Percentiles rank a stretch among this genome's conserved stretches.
Conservation (phyloP, 805 yeast genomes). For the Debaryomyces castellii region DNA sequence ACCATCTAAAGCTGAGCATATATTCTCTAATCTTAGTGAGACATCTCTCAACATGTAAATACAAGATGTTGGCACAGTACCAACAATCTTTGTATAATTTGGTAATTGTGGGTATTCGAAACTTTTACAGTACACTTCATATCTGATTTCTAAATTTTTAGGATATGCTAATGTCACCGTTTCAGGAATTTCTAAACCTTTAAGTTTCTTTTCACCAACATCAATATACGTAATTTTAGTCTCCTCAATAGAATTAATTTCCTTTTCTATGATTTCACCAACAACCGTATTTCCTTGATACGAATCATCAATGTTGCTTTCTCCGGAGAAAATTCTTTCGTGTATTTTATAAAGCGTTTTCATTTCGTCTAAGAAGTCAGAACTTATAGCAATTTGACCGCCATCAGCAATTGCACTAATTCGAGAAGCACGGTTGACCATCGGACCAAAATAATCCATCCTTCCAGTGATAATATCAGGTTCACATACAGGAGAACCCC, state of each 20-base stretch:
- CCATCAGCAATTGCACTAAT: conserved; percentile 96
- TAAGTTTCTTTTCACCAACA: conserved; percentile 84
- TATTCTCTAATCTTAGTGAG: conserved; percentile 56
- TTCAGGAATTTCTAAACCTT: conserved; percentile 94
- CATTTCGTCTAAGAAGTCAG: conserved; percentile 77
- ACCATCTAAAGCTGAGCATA: conserved; percentile 52
- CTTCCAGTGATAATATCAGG: conserved; percentile 91
- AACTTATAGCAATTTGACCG: conserved; percentile 90
- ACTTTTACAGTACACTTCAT: conserved; percentile 40
- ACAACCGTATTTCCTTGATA: conserved; percentile 50
- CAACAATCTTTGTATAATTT: conserved; percentile 35
- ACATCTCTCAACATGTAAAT: conserved; percentile 53
- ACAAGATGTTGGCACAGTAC: conserved; percentile 42
- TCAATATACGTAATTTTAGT: conserved; percentile 68
- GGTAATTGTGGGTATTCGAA: conserved; percentile 13
- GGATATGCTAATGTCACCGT: conserved; percentile 80
- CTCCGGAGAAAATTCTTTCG: conserved; percentile 32
- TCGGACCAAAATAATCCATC: conserved; percentile 99
- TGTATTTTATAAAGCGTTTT: conserved; percentile 53
- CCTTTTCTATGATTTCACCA: conserved; percentile 59
- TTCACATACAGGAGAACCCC: conserved; percentile 98
- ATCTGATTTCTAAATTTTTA: conserved; percentile 56
- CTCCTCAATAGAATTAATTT: conserved; percentile 60
- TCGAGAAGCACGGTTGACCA: conserved; percentile 94
- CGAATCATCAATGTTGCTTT: conserved; percentile 32